Base-by-base conservation (phyloP, 441 rosid genomes). In the Theobroma grandiflorum region DNA sequence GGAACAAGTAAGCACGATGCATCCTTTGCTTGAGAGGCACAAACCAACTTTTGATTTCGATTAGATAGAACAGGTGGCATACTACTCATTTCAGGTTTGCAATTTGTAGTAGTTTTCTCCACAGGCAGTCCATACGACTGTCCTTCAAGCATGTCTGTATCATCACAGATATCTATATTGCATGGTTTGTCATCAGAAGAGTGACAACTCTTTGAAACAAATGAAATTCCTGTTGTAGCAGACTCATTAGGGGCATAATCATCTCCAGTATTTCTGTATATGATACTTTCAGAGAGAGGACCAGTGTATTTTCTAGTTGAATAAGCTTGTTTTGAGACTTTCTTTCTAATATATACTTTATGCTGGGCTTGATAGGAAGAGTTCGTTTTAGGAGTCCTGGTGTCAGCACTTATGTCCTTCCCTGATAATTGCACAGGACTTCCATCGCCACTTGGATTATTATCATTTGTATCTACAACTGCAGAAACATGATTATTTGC, bases 331-430 rank as follows among this genome's bases (percentile, higher is more conserved):
- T 76, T 77, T 75, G 85, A 77, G 78, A 84, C 83, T 76, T 84
- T 88, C 70, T 82, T 93, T 81, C 94, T 88, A 76, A 80, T 72
- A 80, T 90, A 91, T 61, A 91, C 90, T 79, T 74, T 89, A 79
- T 77, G 80, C 26, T 81, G 83, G 76, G 77, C 78, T 84, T 85
- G 79, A 64, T 70, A 72, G 55, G 52, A 50, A 45, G 90, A 84
- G 61, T 63, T 73, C 62, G 73, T 69, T 78, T 79, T 82, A 76
- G 59, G 52, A 68, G 80, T 69, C 67, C 61, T 83, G 53, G 64
- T 82, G 72, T 76, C 70, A 71, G 35, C 78, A 74, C 35, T 33
- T 68, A 65, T 74, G 15, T 84, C 85, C 76, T 65, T 84, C 82
- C 77, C 80, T 74, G 75, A 75, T 66, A 49, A 64, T 66, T 53